Evolutionary conservation across 2,329 filamentous ascomycete genomes (phyloP).

Genomic region (Aspergillus phoenicis): DNA sequence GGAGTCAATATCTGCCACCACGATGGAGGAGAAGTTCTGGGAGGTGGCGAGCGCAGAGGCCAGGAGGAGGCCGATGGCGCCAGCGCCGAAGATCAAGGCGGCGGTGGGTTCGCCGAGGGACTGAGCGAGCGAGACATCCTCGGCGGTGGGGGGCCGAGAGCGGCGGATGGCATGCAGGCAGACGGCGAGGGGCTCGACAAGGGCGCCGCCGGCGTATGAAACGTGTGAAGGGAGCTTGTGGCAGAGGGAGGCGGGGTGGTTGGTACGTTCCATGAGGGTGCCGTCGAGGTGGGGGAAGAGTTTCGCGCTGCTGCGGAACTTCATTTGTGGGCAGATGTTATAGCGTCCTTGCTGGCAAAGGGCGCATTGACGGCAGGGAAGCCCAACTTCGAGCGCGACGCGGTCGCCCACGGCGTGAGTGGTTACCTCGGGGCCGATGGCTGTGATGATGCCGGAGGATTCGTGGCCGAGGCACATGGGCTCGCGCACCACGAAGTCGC

Average conservation of each 20-base stretch:
- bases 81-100: conserved; percentile 63
- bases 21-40: conserved; percentile 56
- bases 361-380: conserved; percentile 70
- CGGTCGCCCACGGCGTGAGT: conserved; percentile 73
- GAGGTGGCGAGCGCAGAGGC: conserved; percentile 60
- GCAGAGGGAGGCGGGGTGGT: conserved; percentile 63
- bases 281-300: conserved; percentile 63
- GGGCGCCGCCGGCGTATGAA: conserved; percentile 58
- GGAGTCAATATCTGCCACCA: conserved; percentile 64
- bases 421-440: conserved; percentile 65
- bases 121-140: conserved; percentile 42
- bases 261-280: conserved; percentile 64
- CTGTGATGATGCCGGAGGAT: conserved; percentile 76
- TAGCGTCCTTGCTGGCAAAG: conserved; percentile 60
- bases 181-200: conserved; percentile 63
- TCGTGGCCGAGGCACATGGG: conserved; percentile 81
- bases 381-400: conserved; percentile 89
- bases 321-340: conserved; percentile 63
- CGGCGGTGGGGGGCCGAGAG: conserved; percentile 50
- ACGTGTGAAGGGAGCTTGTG: conserved; percentile 59
- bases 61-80: conserved; percentile 62
- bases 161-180: conserved; percentile 62
- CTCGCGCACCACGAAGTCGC: conserved; percentile 77
- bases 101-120: conserved; percentile 46
- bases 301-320: conserved; percentile 62